Conservation (phyloP, 177 flowering plant species). For the Vitis hybrid region DNA sequence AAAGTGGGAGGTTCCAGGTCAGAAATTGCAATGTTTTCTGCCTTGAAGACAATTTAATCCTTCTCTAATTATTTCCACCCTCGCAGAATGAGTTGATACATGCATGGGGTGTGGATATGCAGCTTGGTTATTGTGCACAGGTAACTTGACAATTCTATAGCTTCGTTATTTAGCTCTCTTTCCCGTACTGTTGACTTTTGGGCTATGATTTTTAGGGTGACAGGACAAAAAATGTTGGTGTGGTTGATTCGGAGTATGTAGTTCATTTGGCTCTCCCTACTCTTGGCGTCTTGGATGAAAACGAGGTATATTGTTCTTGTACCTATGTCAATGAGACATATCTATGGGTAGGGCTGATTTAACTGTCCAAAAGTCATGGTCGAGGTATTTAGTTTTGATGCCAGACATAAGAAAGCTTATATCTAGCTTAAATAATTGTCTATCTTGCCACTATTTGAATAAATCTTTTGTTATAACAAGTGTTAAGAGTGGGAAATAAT, state of each 20-base stretch:
- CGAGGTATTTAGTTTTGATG: too few species aligned
- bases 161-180: conserved; percentile 1
- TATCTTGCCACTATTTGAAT: too few species aligned
- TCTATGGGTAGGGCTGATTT: background rate
- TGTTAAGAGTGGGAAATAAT: too few species aligned
- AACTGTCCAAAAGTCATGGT: too few species aligned
- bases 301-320: conserved; percentile 32
- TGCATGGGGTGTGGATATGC: conserved; percentile 92
- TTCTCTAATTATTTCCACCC: conserved; percentile 1
- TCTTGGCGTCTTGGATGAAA: conserved; percentile 54
- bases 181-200: background rate
- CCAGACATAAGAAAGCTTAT: too few species aligned
- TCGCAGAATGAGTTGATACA: conserved; percentile 93
- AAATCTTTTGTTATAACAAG: too few species aligned
- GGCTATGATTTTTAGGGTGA: conserved; percentile 63
- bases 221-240: conserved; percentile 80
- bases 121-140: conserved; percentile 97
- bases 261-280: conserved; percentile 83
- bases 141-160: conserved; percentile 26
- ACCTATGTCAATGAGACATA: background rate
- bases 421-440: too few species aligned
- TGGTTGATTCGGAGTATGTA: conserved; percentile 87
- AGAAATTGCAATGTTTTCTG: background rate
- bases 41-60: background rate
- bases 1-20: background rate